A percentile compares a stretch with the other conserved stretches of the same genome.
Conservation (phyloP, 108 stramenopile genomes). For the Pseudonitzschia delicatissima region DNA sequence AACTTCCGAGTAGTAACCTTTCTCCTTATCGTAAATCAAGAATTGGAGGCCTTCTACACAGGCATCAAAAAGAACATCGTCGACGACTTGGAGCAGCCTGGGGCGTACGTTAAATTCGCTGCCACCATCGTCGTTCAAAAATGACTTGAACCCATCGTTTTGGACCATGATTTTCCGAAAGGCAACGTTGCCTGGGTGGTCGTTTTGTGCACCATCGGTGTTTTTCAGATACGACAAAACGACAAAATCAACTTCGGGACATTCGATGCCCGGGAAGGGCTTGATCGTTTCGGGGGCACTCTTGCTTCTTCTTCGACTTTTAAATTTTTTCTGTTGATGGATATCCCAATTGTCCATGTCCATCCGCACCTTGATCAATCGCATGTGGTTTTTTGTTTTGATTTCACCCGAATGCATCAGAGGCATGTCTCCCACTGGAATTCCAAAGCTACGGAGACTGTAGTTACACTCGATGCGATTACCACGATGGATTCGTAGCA, state of each 20-base stretch:
- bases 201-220: neutral
- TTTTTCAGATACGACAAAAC: neutral
- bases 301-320: neutral
- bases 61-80: neutral
- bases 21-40: neutral
- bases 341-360: neutral
- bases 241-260: slow-evolving; percentile 4
- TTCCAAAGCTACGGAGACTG: slow-evolving; percentile 10
- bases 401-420: neutral
- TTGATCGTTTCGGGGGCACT: neutral
- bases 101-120: neutral
- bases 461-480: slow-evolving; percentile 2
- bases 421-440: neutral
- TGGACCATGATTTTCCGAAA: neutral
- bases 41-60: neutral
- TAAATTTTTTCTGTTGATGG: neutral
- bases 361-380: slow-evolving; percentile 7
- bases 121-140: neutral
- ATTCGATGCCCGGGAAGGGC: slow-evolving; percentile 7
- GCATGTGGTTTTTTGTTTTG: neutral
- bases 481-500: neutral
- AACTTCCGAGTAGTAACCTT: neutral
- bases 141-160: slow-evolving; percentile 1
- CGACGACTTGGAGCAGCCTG: neutral
- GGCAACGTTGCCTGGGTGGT: neutral